Evolutionary conservation across 768 basidiomycete species (phyloP).

Genomic region (Amanita fuliginea): DNA sequence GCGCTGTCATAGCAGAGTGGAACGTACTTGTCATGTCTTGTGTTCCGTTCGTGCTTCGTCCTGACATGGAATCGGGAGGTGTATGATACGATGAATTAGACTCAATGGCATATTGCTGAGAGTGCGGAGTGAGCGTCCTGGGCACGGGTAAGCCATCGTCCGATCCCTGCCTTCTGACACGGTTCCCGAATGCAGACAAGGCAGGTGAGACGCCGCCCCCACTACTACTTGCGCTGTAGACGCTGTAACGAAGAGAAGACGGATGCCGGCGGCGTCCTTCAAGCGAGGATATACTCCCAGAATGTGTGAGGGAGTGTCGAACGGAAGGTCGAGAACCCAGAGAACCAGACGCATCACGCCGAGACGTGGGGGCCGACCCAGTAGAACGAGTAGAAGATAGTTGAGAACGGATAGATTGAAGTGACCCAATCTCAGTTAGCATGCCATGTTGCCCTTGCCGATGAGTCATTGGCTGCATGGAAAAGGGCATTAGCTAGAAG

Average conservation of each 20-base stretch:
- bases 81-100: constrained; percentile 7
- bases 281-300: constrained; percentile 39
- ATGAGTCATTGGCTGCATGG: constrained; percentile 23
- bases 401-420: constrained; percentile 54
- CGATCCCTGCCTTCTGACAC: constrained; percentile 10
- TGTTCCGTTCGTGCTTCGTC: background rate
- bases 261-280: constrained; percentile 31
- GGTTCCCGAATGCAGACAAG: constrained; percentile 36
- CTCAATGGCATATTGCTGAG: constrained; percentile 6
- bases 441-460: constrained; percentile 28
- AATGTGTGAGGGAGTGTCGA: constrained; percentile 28
- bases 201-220: constrained; percentile 31
- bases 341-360: constrained; percentile 29
- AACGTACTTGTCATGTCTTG: background rate
- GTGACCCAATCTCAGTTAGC: constrained; percentile 52
- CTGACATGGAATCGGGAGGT: background rate
- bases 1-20: background rate
- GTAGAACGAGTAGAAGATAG: constrained; percentile 39
- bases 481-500: constrained; percentile 7
- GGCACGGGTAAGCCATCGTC: constrained; percentile 4
- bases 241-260: constrained; percentile 1
- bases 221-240: background rate
- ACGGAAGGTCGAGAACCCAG: constrained; percentile 42
- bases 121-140: constrained; percentile 8
- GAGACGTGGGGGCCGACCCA: constrained; percentile 42